Percentiles rank a stretch among this genome's conserved stretches.
Conservation (phyloP, 179 eudicot genomes). For the Actinidia chinensis region DNA sequence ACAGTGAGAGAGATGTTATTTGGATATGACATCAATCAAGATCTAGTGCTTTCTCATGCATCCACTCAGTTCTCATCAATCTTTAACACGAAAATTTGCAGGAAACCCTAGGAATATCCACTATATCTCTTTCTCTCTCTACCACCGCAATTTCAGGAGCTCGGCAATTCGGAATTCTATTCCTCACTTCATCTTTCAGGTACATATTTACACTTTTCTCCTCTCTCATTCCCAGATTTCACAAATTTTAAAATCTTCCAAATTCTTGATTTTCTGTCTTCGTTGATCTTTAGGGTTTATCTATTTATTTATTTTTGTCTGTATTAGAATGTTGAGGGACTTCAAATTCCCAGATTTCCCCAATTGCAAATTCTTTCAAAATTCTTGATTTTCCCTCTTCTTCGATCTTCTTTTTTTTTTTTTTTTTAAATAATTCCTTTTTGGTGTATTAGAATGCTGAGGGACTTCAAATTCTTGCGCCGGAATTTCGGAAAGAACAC, state of each 20-base stretch:
- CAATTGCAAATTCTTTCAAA: not conserved
- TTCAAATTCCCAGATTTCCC: conserved; percentile 13
- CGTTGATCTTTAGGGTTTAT: not conserved
- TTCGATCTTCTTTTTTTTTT: not conserved
- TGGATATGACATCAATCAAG: too few species aligned
- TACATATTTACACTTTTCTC: not conserved
- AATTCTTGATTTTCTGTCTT: not conserved
- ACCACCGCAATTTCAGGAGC: conserved; percentile 36
- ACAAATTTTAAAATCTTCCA: not conserved
- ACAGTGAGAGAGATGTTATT: not conserved
- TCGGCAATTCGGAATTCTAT: conserved; percentile 33
- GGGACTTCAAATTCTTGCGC: conserved; percentile 54
- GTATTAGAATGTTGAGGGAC: conserved; percentile 65
- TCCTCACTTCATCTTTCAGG: conserved; percentile 62
- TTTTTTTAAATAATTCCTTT: too few species aligned
- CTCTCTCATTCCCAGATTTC: not conserved
- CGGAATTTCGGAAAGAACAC: conserved; percentile 47
- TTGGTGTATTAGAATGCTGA: conserved; percentile 54
- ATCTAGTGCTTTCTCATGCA: too few species aligned
- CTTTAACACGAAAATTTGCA: too few species aligned
- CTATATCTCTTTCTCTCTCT: too few species aligned
- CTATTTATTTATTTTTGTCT: too few species aligned
- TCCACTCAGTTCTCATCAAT: too few species aligned
- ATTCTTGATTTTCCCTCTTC: conserved; percentile 9
- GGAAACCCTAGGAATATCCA: too few species aligned